These are phyloP conservation scores for Lolium multiflorum DNA, from an alignment of 176 grass and related monocot species.

Conservation along the genomic window DNA sequence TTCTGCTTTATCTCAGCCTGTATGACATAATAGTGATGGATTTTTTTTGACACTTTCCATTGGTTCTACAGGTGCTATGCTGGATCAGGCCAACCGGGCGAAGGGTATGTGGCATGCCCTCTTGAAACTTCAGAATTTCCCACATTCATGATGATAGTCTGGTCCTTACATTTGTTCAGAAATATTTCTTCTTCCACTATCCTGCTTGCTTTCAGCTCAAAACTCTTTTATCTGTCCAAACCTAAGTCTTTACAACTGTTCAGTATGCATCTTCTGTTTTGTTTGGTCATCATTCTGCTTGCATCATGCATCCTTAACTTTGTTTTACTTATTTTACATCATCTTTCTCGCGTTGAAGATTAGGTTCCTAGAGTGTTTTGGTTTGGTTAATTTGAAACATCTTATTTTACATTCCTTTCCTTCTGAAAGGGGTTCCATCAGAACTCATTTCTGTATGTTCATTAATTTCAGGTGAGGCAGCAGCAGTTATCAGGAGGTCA, in stretches of 20 bases:
- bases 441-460: constrained; percentile 9
- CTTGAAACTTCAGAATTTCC: not conserved
- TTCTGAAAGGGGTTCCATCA: not conserved
- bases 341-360: constrained; percentile 16
- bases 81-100: constrained; percentile 68
- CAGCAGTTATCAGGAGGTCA: constrained; percentile 84
- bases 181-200: constrained; percentile 20
- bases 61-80: not conserved
- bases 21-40: not conserved
- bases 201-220: not conserved
- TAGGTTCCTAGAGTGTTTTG: constrained; percentile 12
- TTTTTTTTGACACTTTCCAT: constrained; percentile 1
- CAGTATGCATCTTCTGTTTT: constrained; percentile 8
- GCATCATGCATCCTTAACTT: constrained; percentile 6
- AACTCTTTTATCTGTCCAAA: not conserved
- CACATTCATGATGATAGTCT: not conserved
- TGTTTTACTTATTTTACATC: not conserved
- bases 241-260: not conserved
- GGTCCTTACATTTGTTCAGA: not conserved
- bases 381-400: constrained; percentile 7
- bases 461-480: constrained; percentile 72
- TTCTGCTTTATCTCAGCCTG: not conserved
- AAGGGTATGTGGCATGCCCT: constrained; percentile 67
- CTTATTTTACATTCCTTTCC: not conserved
- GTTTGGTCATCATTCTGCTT: not conserved